Evolutionary conservation across 2,329 filamentous ascomycete genomes (phyloP), one percentile per base, ranked within the genome.

Genomic region (Colletotrichum falcatum): DNA sequence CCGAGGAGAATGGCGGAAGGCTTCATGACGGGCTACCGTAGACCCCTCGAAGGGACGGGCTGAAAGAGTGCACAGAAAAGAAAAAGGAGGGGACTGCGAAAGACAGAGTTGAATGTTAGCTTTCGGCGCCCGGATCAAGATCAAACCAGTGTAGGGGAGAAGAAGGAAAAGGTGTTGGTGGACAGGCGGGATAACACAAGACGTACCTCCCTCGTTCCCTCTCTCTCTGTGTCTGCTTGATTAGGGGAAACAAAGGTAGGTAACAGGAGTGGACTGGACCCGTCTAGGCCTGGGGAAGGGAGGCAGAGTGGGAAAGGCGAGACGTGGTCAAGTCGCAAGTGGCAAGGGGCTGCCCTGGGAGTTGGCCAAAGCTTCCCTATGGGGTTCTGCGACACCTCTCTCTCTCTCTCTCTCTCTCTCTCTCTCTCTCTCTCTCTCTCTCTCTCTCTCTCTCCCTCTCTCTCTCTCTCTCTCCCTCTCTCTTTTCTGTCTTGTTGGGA

Each of bases 1-100:
- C 87, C 83, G 65, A 85, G 79, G 68, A 92, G 77, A 62, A 89
- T 75, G 71, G 87, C 83, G 71, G 82, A 77, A 73, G 84, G 74
- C 81, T 84, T 89, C 87, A 89, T 89, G 66, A 68, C 75, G 75
- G 72, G 60, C 56, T 59, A 49, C 59, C 56, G 70, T 61, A 54
- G 30, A 71, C 60, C 69, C 69, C 61, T 71, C 65, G 70, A 56
- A 56, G 61, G 51, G 56, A 70, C 51, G 26, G 49, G 26, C 33
- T 30, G 54, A 48, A 55, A 58, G 28, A 42, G 26, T 56, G 46
- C 39, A 54, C 46, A 33, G 39, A 28, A 42, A 33, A 44, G 26
- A 23, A 59, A 55, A n/a, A 28, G 35, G 51, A 46, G 58, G 42
- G 42, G 53, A 49, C 68, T 71, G 58, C 7, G 35, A 18, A 55